A percentile compares a stretch with the other conserved stretches of the same genome.
Evolutionary conservation across 2,329 filamentous ascomycete genomes (phyloP).

Genomic region (Calonectria crousiana): DNA sequence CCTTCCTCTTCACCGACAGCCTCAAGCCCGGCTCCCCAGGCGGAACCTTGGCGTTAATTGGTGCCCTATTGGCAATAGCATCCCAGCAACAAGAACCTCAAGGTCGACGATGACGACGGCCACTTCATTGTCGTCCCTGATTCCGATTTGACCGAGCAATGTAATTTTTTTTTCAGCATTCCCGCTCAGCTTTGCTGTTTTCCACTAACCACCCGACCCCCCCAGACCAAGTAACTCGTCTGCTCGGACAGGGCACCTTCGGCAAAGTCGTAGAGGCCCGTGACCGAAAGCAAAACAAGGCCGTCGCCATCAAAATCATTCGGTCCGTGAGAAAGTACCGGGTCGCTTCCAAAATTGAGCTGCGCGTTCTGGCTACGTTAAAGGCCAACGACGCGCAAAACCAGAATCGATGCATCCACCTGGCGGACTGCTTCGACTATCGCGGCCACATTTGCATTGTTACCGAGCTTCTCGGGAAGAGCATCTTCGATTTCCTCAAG

Average conservation of each 20-base stretch:
- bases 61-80: not conserved
- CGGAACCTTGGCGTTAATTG: not conserved
- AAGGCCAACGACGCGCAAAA: slow-evolving; percentile 93
- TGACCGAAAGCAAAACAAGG: slow-evolving; percentile 80
- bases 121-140: slow-evolving; percentile 96
- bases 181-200: slow-evolving; percentile 38
- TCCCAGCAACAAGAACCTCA: slow-evolving; percentile 63
- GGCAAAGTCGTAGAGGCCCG: slow-evolving; percentile 98
- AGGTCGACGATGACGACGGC: slow-evolving; percentile 90
- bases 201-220: not conserved
- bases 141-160: slow-evolving; percentile 87
- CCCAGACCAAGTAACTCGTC: slow-evolving; percentile 85
- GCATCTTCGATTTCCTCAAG: slow-evolving; percentile 98
- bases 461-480: slow-evolving; percentile 85
- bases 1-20: not conserved
- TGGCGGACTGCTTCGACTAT: slow-evolving; percentile 97
- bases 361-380: slow-evolving; percentile 91
- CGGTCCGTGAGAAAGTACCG: slow-evolving; percentile 98
- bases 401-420: slow-evolving; percentile 94
- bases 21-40: not conserved
- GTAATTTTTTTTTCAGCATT: slow-evolving; percentile 56
- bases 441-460: slow-evolving; percentile 94
- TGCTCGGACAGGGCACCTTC: slow-evolving; percentile 97
- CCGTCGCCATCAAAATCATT: slow-evolving; percentile 96
- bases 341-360: slow-evolving; percentile 93